Evolutionary conservation across 441 rosid genomes (phyloP).

Genomic region (Breynia disticha): DNA sequence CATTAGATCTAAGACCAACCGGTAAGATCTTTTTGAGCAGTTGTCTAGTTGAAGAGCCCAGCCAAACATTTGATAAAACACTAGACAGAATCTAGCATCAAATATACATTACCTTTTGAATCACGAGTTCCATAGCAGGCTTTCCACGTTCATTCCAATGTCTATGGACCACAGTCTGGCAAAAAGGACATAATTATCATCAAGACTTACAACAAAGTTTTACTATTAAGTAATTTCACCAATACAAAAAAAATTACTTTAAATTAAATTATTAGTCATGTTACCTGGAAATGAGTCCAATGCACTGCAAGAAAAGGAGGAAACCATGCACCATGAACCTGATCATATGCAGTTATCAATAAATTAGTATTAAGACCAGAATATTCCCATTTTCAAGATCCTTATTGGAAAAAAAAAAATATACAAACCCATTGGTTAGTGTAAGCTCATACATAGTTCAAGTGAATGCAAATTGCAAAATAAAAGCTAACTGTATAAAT

Average conservation of each 20-base stretch:
- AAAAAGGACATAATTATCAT: conserved; percentile 13
- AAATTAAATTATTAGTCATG: no score
- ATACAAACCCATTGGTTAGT: no score
- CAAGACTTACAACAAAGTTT: no score
- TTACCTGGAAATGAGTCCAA: conserved; percentile 51
- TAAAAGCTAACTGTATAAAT: no score
- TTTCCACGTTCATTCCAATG: conserved; percentile 83
- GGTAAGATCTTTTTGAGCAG: no score
- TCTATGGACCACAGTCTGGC: conserved; percentile 36
- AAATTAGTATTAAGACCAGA: conserved; percentile 14
- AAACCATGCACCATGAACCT: conserved; percentile 97
- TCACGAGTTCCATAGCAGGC: conserved; percentile 52
- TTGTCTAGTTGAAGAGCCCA: conserved; percentile 6
- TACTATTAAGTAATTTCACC: no score
- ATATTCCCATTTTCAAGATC: not conserved
- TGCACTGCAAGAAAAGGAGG: conserved; percentile 90
- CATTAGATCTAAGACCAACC: no score
- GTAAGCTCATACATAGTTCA: no score
- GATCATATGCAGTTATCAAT: conserved; percentile 13
- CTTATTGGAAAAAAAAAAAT: no score
- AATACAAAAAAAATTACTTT: no score
- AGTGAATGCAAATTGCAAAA: no score
- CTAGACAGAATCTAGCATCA: conserved; percentile 5
- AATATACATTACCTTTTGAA: conserved; percentile 51
- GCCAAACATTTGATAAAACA: not conserved